phyloP scores from a whole-genome alignment of 331 rosid species.

The Quercus tomentella region DNA sequence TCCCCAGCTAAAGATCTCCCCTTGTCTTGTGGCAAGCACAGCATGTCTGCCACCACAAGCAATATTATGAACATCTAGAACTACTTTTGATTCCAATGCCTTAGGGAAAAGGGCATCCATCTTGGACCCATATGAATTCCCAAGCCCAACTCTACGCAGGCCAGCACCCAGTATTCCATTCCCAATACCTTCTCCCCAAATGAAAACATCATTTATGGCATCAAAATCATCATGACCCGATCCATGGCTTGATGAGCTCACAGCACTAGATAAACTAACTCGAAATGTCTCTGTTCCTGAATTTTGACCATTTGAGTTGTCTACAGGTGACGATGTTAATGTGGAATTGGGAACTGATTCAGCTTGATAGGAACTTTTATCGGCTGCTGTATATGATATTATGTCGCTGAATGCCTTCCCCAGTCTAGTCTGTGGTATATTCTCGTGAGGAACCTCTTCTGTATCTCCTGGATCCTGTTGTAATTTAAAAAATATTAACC shows the following conservation, averaged over 20 bases:
- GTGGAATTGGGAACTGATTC: slow-evolving; percentile 53
- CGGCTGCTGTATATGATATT: slow-evolving; percentile 51
- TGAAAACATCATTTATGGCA: slow-evolving; percentile 69
- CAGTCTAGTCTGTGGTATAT: slow-evolving; percentile 44
- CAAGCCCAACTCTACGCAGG: slow-evolving; percentile 53
- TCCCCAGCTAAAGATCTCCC: slow-evolving; percentile 96
- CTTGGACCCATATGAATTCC: slow-evolving; percentile 41
- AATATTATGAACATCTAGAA: slow-evolving; percentile 82
- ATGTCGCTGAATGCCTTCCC: slow-evolving; percentile 83
- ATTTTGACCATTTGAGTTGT: slow-evolving; percentile 62
- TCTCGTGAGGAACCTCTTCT: slow-evolving; percentile 39
- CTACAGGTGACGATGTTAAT: slow-evolving; percentile 48
- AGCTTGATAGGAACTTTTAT: slow-evolving; percentile 42
- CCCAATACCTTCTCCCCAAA: slow-evolving; percentile 83
- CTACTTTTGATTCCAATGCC: slow-evolving; percentile 79
- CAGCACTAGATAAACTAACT: slow-evolving; percentile 87
- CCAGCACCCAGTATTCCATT: slow-evolving; percentile 84
- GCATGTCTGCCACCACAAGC: slow-evolving; percentile 88
- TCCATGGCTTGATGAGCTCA: slow-evolving; percentile 93
- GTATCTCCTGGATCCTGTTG: slow-evolving; percentile 69
- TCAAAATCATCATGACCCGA: slow-evolving; percentile 81
- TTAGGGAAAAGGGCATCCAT: slow-evolving; percentile 82
- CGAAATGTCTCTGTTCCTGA: slow-evolving; percentile 71
- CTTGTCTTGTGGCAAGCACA: slow-evolving; percentile 77
- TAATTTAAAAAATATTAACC: slow-evolving; percentile 16